Evolutionary conservation across 108 stramenopile genomes (phyloP).

Genomic region (Bacterosira constricta): DNA sequence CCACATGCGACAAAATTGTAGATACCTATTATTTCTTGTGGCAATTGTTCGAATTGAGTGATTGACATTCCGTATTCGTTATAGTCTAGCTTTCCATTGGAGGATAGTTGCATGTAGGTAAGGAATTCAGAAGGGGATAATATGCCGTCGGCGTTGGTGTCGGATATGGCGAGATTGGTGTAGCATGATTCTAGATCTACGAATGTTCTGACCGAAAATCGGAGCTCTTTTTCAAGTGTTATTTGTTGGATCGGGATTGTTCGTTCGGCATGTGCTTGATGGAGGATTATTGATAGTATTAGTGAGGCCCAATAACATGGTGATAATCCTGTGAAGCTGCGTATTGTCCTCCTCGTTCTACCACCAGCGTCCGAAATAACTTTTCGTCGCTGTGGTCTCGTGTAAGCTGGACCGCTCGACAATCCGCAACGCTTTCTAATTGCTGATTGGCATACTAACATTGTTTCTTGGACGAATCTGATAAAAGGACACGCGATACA

Average conservation of each 20-base stretch:
- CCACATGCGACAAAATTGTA: slow-evolving; percentile 49
- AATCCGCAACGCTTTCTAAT: too few species aligned
- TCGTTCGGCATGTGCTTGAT: background rate
- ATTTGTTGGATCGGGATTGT: background rate
- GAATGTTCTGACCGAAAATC: slow-evolving; percentile 2
- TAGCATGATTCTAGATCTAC: slow-evolving; percentile 34
- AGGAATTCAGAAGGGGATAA: slow-evolving; percentile 39
- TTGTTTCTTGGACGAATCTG: too few species aligned
- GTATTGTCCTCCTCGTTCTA: background rate
- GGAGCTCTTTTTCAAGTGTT: background rate
- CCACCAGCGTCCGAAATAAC: too few species aligned
- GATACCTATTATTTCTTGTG: slow-evolving; percentile 12
- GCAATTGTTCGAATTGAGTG: slow-evolving; percentile 11
- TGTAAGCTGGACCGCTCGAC: background rate
- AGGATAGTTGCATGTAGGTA: slow-evolving; percentile 16
- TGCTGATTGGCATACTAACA: too few species aligned
- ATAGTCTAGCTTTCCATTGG: background rate
- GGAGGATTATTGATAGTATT: background rate
- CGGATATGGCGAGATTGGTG: slow-evolving; percentile 19
- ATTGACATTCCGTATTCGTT: slow-evolving; percentile 35
- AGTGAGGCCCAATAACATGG: background rate
- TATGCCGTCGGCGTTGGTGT: slow-evolving; percentile 11
- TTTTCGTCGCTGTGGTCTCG: background rate
- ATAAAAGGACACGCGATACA: too few species aligned
- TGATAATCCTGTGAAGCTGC: background rate